These are phyloP conservation scores for Beauveria scarabaeidicola DNA, from an alignment of 2,329 filamentous ascomycete species.

Conservation along the genomic window DNA sequence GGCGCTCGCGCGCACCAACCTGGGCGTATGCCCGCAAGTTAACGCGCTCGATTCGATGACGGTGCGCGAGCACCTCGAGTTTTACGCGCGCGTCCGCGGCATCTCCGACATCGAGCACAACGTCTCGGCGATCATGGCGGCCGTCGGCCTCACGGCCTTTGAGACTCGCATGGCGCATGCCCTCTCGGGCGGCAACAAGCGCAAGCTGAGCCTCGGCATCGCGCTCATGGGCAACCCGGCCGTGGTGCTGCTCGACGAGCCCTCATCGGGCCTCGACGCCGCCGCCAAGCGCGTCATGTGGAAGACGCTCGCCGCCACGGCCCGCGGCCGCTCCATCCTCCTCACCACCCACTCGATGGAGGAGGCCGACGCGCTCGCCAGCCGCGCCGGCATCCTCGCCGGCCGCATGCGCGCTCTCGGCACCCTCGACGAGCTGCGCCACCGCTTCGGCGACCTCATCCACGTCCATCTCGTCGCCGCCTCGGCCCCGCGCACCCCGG, in stretches of 20 bases:
- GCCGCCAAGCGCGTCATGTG: constrained; percentile 91
- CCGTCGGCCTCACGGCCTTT: constrained; percentile 69
- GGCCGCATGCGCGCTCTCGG: constrained; percentile 79
- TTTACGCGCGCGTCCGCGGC: constrained; percentile 80
- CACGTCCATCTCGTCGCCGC: constrained; percentile 74
- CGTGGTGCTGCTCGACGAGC: constrained; percentile 83
- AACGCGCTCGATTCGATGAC: constrained; percentile 89
- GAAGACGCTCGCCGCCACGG: constrained; percentile 68
- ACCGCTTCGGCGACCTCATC: constrained; percentile 67
- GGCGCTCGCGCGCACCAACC: constrained; percentile 61
- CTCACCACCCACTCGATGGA: constrained; percentile 95
- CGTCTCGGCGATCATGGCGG: constrained; percentile 66
- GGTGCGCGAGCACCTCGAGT: constrained; percentile 73
- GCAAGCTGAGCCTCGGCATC: constrained; percentile 84
- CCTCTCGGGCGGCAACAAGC: constrained; percentile 83
- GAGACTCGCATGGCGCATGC: constrained; percentile 65
- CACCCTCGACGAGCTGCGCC: constrained; percentile 61
- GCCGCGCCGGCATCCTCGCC: constrained; percentile 77
- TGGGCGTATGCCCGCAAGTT: constrained; percentile 88
- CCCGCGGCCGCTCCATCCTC: constrained; percentile 70
- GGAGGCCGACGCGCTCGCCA: constrained; percentile 82
- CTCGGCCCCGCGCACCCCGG: constrained; percentile 63
- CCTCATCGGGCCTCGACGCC: constrained; percentile 80
- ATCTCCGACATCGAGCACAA: constrained; percentile 69
- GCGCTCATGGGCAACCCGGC: constrained; percentile 87